Conservation (phyloP, 352 stramenopile genomes). For the Globisporangium paroecandrum region DNA sequence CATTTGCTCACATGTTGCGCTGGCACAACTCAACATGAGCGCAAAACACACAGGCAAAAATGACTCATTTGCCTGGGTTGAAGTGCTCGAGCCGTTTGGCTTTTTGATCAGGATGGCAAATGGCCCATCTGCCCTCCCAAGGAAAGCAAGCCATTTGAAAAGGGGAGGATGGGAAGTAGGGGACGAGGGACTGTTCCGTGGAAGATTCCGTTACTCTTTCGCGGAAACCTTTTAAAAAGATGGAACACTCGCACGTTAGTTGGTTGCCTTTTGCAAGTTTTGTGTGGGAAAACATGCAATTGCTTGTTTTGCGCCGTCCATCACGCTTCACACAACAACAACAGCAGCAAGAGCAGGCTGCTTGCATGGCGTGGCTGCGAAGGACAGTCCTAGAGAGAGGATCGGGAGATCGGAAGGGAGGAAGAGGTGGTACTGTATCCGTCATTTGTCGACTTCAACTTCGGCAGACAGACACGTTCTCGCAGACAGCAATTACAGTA, state of each 20-base stretch:
- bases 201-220: constrained; percentile 35
- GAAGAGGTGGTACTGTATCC: not conserved
- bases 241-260: not conserved
- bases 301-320: constrained; percentile 7
- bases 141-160: constrained; percentile 14
- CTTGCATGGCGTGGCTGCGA: not conserved
- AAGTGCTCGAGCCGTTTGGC: not conserved
- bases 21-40: not conserved
- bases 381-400: not conserved
- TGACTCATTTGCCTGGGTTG: not conserved
- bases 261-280: constrained; percentile 1
- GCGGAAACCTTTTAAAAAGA: constrained; percentile 12
- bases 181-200: constrained; percentile 17
- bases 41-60: not conserved
- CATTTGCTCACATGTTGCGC: no score
- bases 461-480: not conserved
- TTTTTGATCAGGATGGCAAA: not conserved
- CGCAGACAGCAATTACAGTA: no score
- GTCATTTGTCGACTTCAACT: not conserved
- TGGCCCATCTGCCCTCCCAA: not conserved
- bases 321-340: not conserved
- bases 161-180: not conserved
- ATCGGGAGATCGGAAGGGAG: not conserved
- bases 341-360: not conserved
- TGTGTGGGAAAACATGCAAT: not conserved